Conservation (phyloP, 1,284 basidiomycete species). For the Vanrija sp. region DNA sequence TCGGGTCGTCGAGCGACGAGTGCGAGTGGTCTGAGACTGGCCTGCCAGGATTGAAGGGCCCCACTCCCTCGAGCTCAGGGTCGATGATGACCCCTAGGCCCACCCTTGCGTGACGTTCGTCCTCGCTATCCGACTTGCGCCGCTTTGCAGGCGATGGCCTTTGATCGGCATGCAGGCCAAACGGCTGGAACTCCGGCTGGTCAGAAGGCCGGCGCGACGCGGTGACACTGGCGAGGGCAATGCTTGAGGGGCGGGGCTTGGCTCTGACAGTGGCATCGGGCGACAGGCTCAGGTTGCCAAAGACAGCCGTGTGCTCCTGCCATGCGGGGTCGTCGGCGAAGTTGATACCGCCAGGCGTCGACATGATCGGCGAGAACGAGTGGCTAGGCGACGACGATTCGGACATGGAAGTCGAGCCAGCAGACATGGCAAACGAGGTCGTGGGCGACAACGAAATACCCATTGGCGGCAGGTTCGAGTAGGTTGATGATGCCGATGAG, state of each 20-base stretch:
- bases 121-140: constrained; percentile 36
- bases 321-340: constrained; percentile 12
- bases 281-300: constrained; percentile 12
- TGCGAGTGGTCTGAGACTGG: background rate
- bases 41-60: background rate
- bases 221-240: constrained; percentile 1
- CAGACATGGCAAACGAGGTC: constrained; percentile 12
- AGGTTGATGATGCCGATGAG: constrained; percentile 11
- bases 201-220: constrained; percentile 5
- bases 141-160: constrained; percentile 17
- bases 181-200: background rate
- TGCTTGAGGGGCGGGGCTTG: constrained; percentile 8
- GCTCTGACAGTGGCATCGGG: constrained; percentile 11
- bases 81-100: constrained; percentile 26
- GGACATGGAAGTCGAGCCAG: constrained; percentile 9
- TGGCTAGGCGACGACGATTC: constrained; percentile 15
- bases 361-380: constrained; percentile 14
- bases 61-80: background rate
- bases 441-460: constrained; percentile 11
- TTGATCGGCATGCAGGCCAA: background rate
- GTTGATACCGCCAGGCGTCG: constrained; percentile 5
- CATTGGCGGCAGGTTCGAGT: constrained; percentile 15
- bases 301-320: constrained; percentile 19
- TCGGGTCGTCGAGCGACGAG: background rate
- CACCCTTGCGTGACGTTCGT: constrained; percentile 14